These are phyloP conservation scores for Cytospora paraplurivora DNA, from an alignment of 2,329 filamentous ascomycete genomes.

Conservation along the genomic window DNA sequence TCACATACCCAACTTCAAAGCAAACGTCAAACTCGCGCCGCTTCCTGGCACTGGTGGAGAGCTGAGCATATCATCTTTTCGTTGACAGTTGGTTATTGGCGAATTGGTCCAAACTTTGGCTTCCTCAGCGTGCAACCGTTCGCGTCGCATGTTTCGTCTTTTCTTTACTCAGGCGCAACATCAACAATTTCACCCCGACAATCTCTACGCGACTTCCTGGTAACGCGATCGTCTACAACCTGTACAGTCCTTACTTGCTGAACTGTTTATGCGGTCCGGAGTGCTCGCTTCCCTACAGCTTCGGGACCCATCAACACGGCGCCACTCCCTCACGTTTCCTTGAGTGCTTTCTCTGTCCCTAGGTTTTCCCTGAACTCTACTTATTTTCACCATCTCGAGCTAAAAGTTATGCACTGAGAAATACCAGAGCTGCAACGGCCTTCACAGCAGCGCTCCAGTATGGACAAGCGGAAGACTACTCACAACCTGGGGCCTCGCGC, in stretches of 20 bases:
- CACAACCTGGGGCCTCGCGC: slow-evolving; percentile 12
- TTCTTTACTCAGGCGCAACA: slow-evolving; percentile 12
- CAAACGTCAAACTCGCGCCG: background rate
- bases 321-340: background rate
- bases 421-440: background rate
- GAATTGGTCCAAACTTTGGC: slow-evolving; percentile 16
- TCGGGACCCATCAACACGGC: background rate
- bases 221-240: background rate
- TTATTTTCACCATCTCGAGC: background rate
- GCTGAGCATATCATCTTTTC: slow-evolving; percentile 21
- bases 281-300: slow-evolving; percentile 2
- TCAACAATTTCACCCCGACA: slow-evolving; percentile 4
- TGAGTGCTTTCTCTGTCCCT: background rate
- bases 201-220: background rate
- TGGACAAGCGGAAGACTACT: slow-evolving; percentile 21
- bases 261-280: slow-evolving; percentile 4
- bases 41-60: slow-evolving; percentile 3
- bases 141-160: slow-evolving; percentile 6
- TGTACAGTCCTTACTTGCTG: slow-evolving; percentile 10
- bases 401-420: slow-evolving; percentile 20
- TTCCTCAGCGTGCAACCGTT: slow-evolving; percentile 7
- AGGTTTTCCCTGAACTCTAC: background rate
- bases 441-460: slow-evolving; percentile 8
- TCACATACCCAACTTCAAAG: background rate
- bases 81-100: slow-evolving; percentile 20